Conservation (phyloP, 169 alveolate species). For the Cyclospora cayetanensis region DNA sequence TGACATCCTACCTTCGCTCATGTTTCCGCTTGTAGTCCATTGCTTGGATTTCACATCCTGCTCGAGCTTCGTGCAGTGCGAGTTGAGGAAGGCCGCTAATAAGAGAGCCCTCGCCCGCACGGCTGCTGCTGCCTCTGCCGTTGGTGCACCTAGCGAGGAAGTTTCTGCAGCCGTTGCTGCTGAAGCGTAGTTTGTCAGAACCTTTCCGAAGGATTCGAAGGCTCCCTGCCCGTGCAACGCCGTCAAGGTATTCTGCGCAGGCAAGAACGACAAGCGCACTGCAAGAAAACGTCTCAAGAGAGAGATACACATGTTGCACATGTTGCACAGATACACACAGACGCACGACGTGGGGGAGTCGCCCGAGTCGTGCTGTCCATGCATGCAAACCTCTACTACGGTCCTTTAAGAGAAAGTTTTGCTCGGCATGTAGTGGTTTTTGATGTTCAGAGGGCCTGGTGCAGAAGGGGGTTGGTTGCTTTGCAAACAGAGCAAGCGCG, state of each 20-base stretch:
- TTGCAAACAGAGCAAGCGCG: no score
- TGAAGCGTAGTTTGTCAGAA: conserved; percentile 22
- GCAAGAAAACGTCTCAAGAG: no score
- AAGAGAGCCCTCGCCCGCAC: conserved; percentile 81
- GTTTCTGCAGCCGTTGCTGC: neutral
- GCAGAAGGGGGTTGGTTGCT: no score
- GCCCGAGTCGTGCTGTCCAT: no score
- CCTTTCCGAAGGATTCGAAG: conserved; percentile 15
- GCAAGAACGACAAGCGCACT: neutral
- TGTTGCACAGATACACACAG: neutral
- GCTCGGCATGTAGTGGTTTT: no score
- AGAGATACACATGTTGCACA: neutral
- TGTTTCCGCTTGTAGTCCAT: conserved; percentile 87
- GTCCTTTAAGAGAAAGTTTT: no score
- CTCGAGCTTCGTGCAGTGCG: conserved; percentile 83
- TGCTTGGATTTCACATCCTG: conserved; percentile 75
- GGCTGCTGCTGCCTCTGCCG: conserved; percentile 7
- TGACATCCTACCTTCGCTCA: conserved; percentile 93
- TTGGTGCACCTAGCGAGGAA: neutral
- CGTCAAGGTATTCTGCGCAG: conserved; percentile 15
- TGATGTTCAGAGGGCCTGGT: no score
- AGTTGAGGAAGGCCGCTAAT: conserved; percentile 88
- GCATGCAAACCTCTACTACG: no score
- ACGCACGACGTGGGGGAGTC: neutral
- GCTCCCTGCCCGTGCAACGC: conserved; percentile 38